These are phyloP conservation scores for Mucor lusitanicus DNA, from an alignment of 371 early-diverging fungal species.

Conservation along the genomic window DNA sequence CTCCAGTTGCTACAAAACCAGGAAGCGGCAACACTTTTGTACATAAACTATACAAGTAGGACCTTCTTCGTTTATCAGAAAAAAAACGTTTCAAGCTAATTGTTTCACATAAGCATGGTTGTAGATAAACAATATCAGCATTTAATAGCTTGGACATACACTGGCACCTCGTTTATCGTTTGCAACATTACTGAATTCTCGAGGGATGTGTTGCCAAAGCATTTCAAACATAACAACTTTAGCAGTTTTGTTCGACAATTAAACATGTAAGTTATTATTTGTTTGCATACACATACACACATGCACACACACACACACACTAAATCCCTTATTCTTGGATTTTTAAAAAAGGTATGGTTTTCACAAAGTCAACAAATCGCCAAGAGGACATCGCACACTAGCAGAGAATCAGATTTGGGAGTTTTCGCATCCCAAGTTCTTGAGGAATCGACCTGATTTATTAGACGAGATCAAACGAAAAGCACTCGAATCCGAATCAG, in stretches of 20 bases:
- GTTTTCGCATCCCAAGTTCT: slow-evolving; percentile 58
- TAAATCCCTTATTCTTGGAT: background rate
- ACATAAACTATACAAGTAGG: slow-evolving; percentile 48
- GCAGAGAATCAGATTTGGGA: slow-evolving; percentile 79
- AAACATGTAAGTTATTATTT: slow-evolving; percentile 69
- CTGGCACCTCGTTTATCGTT: slow-evolving; percentile 89
- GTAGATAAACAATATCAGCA: slow-evolving; percentile 61
- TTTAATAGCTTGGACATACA: slow-evolving; percentile 80
- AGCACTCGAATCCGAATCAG: slow-evolving; percentile 73
- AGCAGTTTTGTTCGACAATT: slow-evolving; percentile 87
- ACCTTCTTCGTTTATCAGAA: background rate
- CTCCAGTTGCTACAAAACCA: slow-evolving; percentile 12
- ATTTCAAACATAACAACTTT: slow-evolving; percentile 87
- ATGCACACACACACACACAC: background rate
- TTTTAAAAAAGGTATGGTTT: slow-evolving; percentile 59
- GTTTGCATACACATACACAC: background rate
- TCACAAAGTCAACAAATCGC: slow-evolving; percentile 76
- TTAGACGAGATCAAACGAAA: slow-evolving; percentile 60
- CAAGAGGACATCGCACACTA: slow-evolving; percentile 68
- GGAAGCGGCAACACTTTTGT: slow-evolving; percentile 32
- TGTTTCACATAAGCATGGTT: slow-evolving; percentile 16
- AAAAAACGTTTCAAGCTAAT: background rate
- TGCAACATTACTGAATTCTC: slow-evolving; percentile 90
- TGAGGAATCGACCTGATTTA: slow-evolving; percentile 57
- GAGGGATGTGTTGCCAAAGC: slow-evolving; percentile 74